phyloP scores from a whole-genome alignment of 495 filamentous ascomycete species.

The Articulospora tetracladia region DNA sequence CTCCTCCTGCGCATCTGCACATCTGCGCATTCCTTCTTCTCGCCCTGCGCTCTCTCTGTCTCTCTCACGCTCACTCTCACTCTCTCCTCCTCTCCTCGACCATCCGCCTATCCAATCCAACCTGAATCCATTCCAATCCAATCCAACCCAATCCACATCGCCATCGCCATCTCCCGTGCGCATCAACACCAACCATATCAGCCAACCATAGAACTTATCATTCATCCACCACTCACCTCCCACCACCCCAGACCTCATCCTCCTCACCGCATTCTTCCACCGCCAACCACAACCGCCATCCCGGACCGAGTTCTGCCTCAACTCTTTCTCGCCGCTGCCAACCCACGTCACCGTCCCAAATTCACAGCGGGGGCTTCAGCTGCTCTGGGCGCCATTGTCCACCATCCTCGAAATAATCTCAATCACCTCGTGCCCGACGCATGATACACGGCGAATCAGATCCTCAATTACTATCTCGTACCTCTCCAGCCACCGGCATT shows the following conservation, averaged over 20 bases:
- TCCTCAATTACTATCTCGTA: neutral
- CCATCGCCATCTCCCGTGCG: neutral
- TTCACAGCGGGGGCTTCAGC: slow-evolving; percentile 7
- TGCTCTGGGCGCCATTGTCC: too few species aligned
- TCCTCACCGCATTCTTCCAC: neutral
- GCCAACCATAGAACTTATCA: too few species aligned
- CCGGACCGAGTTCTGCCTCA: neutral
- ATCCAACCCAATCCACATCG: neutral
- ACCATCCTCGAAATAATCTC: neutral
- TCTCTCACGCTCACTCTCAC: neutral
- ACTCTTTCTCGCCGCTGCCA: neutral
- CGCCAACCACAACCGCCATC: neutral
- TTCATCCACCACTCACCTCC: too few species aligned
- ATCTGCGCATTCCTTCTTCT: too few species aligned
- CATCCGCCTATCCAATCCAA: too few species aligned
- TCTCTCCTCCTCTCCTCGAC: too few species aligned
- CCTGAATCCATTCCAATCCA: too few species aligned
- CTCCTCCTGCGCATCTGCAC: too few species aligned
- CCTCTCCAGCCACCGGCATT: neutral
- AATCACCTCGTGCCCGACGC: neutral
- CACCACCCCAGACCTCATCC: neutral
- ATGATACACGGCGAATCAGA: neutral
- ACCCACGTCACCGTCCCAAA: slow-evolving; percentile 13
- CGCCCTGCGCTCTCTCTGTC: neutral
- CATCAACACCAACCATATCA: neutral